Conservation (phyloP, 371 early-diverging fungal genomes). For the Mycotypha africana region DNA sequence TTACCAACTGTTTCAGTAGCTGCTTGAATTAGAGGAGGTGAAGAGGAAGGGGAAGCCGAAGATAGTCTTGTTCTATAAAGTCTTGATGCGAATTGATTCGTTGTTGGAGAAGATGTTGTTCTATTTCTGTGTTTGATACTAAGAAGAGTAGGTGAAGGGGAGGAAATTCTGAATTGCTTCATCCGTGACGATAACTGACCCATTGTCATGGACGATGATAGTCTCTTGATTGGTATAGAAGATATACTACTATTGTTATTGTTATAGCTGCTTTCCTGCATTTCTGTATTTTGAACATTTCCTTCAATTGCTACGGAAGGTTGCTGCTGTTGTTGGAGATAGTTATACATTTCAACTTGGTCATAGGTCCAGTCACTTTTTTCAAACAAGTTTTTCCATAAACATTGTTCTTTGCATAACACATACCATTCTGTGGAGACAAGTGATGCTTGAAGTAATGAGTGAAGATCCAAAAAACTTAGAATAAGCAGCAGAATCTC, state of each 20-base stretch:
- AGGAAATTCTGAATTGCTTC: too few species aligned
- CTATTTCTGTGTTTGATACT: too few species aligned
- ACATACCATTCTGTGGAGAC: constrained; percentile 63
- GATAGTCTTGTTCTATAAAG: too few species aligned
- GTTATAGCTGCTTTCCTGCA: neutral
- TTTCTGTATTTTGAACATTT: constrained; percentile 1
- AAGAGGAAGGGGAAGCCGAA: too few species aligned
- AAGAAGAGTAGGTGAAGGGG: too few species aligned
- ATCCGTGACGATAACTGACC: constrained; percentile 44
- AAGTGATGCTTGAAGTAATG: constrained; percentile 41
- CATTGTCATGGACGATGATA: constrained; percentile 56
- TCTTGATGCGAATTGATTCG: too few species aligned
- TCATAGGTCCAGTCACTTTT: constrained; percentile 51
- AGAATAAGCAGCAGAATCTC: constrained; percentile 62
- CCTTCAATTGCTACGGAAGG: constrained; percentile 2
- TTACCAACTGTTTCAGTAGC: too few species aligned
- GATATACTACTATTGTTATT: neutral
- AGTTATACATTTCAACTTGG: constrained; percentile 35
- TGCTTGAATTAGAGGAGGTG: too few species aligned
- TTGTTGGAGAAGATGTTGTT: too few species aligned
- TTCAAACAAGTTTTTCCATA: constrained; percentile 61
- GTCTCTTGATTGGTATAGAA: constrained; percentile 7
- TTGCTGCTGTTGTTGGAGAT: too few species aligned
- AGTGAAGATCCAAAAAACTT: constrained; percentile 39
- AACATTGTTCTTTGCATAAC: constrained; percentile 48